A percentile compares a stretch with the other conserved stretches of the same genome.
Evolutionary conservation across 257 asterid genomes (phyloP).

Genomic region (Penstemon eatonii): DNA sequence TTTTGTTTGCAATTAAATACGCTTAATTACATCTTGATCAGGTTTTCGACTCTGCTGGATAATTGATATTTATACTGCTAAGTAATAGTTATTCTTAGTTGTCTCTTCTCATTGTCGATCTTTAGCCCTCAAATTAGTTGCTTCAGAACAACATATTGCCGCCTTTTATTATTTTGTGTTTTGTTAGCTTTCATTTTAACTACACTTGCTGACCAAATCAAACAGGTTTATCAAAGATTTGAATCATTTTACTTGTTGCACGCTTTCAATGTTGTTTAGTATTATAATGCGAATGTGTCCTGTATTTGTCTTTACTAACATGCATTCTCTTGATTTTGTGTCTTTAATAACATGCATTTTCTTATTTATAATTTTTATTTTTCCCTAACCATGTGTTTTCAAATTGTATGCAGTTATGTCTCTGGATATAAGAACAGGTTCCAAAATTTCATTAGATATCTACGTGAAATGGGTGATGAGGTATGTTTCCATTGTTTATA

Average conservation of each 20-base stretch:
- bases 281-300: neutral
- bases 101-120: neutral
- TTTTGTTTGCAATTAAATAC: neutral
- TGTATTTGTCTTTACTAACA: neutral
- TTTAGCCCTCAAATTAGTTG: neutral
- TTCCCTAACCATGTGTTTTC: conserved; percentile 19
- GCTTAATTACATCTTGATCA: neutral
- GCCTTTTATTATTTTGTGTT: neutral
- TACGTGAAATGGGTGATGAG: conserved; percentile 99
- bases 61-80: neutral
- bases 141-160: neutral
- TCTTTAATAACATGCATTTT: neutral
- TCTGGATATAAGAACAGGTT: conserved; percentile 97
- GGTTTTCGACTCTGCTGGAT: neutral
- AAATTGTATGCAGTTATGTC: conserved; percentile 68
- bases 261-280: conserved; percentile 3
- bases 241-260: conserved; percentile 4
- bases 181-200: neutral
- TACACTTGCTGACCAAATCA: neutral
- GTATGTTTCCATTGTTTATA: conserved; percentile 38
- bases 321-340: conserved; percentile 12
- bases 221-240: conserved; percentile 4
- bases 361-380: neutral
- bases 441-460: conserved; percentile 93
- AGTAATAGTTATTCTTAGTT: neutral